These are phyloP conservation scores for Cyberlindnera xylosilytica DNA, from an alignment of 805 yeast species.

Conservation along the genomic window DNA sequence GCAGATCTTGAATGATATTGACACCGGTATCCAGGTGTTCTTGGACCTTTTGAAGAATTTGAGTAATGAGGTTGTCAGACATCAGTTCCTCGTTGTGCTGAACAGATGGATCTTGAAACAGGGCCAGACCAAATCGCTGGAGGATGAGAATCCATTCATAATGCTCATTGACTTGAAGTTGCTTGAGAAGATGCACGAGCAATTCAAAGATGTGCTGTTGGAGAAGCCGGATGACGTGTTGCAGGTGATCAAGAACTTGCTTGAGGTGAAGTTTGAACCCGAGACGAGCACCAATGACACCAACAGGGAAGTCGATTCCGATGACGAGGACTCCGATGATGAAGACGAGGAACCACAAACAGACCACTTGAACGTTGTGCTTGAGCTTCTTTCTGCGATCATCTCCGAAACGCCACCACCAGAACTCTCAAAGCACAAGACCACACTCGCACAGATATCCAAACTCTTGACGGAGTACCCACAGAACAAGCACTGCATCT, in stretches of 20 bases:
- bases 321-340: constrained; percentile 33
- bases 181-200: constrained; percentile 57
- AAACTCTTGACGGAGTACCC: constrained; percentile 14
- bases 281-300: constrained; percentile 4
- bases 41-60: constrained; percentile 45
- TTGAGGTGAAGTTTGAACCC: constrained; percentile 27
- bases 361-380: constrained; percentile 31
- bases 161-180: constrained; percentile 59
- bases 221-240: constrained; percentile 53
- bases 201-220: constrained; percentile 48
- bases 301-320: constrained; percentile 35
- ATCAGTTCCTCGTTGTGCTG: constrained; percentile 48
- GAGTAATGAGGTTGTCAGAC: constrained; percentile 44
- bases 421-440: constrained; percentile 20
- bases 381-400: constrained; percentile 38
- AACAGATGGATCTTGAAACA: constrained; percentile 53
- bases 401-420: constrained; percentile 28
- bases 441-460: constrained; percentile 31
- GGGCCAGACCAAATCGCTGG: constrained; percentile 7
- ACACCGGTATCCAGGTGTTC: constrained; percentile 38
- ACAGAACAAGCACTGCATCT: constrained; percentile 15
- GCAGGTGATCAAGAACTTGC: constrained; percentile 41
- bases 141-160: constrained; percentile 45
- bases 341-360: constrained; percentile 20
- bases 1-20: constrained; percentile 41